phyloP scores from a whole-genome alignment of 2,329 filamentous ascomycete species.

The Curvularia sp. region DNA sequence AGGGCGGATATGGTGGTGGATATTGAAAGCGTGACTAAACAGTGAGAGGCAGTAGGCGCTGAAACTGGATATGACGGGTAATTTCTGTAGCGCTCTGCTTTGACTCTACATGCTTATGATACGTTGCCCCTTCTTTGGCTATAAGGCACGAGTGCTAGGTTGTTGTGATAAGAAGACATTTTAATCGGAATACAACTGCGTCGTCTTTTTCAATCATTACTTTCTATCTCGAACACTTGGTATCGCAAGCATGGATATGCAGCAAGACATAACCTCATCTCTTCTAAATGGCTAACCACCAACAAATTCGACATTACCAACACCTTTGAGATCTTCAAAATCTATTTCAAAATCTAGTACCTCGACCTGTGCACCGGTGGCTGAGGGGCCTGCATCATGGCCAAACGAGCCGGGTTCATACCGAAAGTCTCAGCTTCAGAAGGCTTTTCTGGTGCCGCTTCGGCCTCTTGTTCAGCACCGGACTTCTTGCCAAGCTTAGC shows the following conservation, averaged over 20 bases:
- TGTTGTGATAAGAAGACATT: not conserved
- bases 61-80: not conserved
- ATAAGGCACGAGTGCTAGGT: not conserved
- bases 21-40: constrained; percentile 2
- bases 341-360: constrained; percentile 16
- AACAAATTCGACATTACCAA: not conserved
- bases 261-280: not conserved
- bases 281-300: not conserved
- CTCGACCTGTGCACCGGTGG: constrained; percentile 29
- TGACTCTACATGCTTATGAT: not conserved
- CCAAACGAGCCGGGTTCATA: constrained; percentile 50
- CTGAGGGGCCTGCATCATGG: constrained; percentile 43
- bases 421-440: constrained; percentile 32
- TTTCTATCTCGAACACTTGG: not conserved
- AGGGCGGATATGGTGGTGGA: constrained; percentile 12
- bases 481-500: constrained; percentile 31
- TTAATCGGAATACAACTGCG: not conserved
- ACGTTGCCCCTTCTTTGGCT: not conserved
- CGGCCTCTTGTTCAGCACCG: constrained; percentile 20
- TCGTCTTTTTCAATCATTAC: not conserved
- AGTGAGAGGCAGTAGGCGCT: not conserved
- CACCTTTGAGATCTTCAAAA: not conserved
- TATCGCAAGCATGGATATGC: not conserved
- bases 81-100: not conserved
- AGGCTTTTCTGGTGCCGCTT: constrained; percentile 24